Evolutionary conservation across 2,329 filamentous ascomycete species (phyloP).

Genomic region (Phoma sp.): DNA sequence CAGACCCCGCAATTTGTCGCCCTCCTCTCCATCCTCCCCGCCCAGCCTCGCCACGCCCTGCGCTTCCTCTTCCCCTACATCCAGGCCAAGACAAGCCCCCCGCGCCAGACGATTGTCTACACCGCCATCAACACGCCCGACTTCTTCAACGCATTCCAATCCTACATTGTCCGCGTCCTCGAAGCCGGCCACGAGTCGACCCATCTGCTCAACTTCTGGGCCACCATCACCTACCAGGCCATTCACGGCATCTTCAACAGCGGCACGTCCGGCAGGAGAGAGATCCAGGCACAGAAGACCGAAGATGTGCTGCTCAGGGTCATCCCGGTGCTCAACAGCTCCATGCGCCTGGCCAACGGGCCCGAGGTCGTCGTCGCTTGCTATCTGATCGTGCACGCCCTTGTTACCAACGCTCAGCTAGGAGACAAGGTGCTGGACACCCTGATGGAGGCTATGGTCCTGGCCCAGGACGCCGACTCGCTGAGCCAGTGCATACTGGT

Average conservation of each 20-base stretch:
- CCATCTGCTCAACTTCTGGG: slow-evolving; percentile 87
- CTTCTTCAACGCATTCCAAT: slow-evolving; percentile 78
- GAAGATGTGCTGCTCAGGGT: slow-evolving; percentile 75
- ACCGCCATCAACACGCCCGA: slow-evolving; percentile 78
- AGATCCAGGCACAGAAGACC: slow-evolving; percentile 79
- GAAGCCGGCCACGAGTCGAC: slow-evolving; percentile 75
- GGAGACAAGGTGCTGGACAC: slow-evolving; percentile 81
- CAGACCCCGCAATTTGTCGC: slow-evolving; percentile 83
- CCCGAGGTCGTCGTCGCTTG: slow-evolving; percentile 83
- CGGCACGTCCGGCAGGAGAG: slow-evolving; percentile 74
- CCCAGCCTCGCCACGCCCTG: slow-evolving; percentile 75
- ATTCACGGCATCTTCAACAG: slow-evolving; percentile 82
- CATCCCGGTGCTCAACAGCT: slow-evolving; percentile 75
- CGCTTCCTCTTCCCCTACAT: slow-evolving; percentile 88
- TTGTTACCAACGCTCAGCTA: slow-evolving; percentile 81
- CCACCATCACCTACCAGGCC: slow-evolving; percentile 83
- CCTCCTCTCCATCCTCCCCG: slow-evolving; percentile 83
- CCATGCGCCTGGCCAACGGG: slow-evolving; percentile 75
- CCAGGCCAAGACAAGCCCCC: slow-evolving; percentile 74
- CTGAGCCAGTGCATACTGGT: slow-evolving; percentile 77
- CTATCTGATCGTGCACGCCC: slow-evolving; percentile 87
- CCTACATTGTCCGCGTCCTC: slow-evolving; percentile 78
- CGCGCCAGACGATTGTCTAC: slow-evolving; percentile 82
- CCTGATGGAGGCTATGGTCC: slow-evolving; percentile 86
- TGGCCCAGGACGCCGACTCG: slow-evolving; percentile 78